These are phyloP conservation scores for Cladosporium velox DNA, from an alignment of 2,329 filamentous ascomycete species.

Conservation along the genomic window DNA sequence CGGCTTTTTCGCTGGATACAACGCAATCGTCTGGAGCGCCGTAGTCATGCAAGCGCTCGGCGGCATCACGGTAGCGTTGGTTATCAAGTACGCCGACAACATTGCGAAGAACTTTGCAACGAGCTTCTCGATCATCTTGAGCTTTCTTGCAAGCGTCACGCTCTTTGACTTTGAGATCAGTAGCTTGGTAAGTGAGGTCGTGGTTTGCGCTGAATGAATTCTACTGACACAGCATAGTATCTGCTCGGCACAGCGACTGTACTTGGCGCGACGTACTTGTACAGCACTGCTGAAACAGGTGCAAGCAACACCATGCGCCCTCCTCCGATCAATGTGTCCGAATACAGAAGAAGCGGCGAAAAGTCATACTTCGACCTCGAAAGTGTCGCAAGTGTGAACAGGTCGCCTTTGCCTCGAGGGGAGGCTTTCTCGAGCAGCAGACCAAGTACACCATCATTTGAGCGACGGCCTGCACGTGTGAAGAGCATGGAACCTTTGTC, in stretches of 20 bases:
- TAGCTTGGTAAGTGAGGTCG: constrained; percentile 61
- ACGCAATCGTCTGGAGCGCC: constrained; percentile 84
- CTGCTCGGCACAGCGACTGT: constrained; percentile 77
- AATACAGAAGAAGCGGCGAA: constrained; percentile 57
- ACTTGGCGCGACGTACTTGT: constrained; percentile 80
- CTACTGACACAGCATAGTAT: constrained; percentile 59
- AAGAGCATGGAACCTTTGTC: constrained; percentile 31
- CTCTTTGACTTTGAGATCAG: constrained; percentile 82
- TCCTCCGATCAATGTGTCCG: constrained; percentile 67
- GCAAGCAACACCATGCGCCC: constrained; percentile 53
- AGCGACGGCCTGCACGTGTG: constrained; percentile 41
- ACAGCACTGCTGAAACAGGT: constrained; percentile 51
- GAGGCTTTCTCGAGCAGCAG: constrained; percentile 56
- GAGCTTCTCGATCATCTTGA: constrained; percentile 86
- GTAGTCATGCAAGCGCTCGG: constrained; percentile 81
- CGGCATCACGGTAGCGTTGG: constrained; percentile 79
- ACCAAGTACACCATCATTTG: constrained; percentile 37
- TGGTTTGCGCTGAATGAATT: not conserved
- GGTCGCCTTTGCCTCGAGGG: constrained; percentile 48
- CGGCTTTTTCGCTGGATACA: constrained; percentile 95
- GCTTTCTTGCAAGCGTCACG: constrained; percentile 79
- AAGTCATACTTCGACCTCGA: constrained; percentile 57
- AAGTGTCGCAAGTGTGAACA: constrained; percentile 48
- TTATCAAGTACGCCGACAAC: constrained; percentile 81
- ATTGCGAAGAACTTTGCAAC: constrained; percentile 94